Percentiles rank a stretch among this genome's conserved stretches.
Conservation (phyloP, 805 yeast species). For the Metschnikowia lunata region DNA sequence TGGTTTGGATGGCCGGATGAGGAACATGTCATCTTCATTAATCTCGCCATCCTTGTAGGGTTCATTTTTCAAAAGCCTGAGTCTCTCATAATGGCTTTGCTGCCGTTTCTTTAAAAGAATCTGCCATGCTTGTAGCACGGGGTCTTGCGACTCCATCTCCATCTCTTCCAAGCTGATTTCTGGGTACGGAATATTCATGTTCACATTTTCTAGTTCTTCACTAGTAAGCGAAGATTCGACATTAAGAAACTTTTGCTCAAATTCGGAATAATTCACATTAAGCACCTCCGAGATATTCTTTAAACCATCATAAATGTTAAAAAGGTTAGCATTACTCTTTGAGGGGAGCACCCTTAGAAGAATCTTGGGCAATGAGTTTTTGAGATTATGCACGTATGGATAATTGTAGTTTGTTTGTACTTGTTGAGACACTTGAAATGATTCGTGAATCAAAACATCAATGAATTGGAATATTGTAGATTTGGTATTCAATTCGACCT, state of each 20-base stretch:
- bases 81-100: constrained; percentile 50
- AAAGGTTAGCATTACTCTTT: constrained; percentile 32
- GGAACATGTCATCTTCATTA: constrained; percentile 20
- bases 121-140: constrained; percentile 42
- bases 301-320: constrained; percentile 34
- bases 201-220: constrained; percentile 32
- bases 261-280: constrained; percentile 26
- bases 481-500: constrained; percentile 54
- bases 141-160: constrained; percentile 20
- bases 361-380: constrained; percentile 32
- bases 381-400: constrained; percentile 35
- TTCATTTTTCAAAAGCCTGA: constrained; percentile 34
- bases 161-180: constrained; percentile 22
- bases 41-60: constrained; percentile 14
- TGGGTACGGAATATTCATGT: constrained; percentile 33
- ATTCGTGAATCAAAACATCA: constrained; percentile 51
- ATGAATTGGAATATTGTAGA: constrained; percentile 66
- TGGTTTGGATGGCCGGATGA: constrained; percentile 23
- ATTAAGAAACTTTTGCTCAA: constrained; percentile 26
- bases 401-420: constrained; percentile 32
- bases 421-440: constrained; percentile 31
- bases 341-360: constrained; percentile 33
- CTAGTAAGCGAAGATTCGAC: constrained; percentile 28
- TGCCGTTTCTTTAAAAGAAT: constrained; percentile 42
- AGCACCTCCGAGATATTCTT: constrained; percentile 34